Conservation (phyloP, 108 stramenopile genomes). For the Cyclotella choctawhatcheeana region DNA sequence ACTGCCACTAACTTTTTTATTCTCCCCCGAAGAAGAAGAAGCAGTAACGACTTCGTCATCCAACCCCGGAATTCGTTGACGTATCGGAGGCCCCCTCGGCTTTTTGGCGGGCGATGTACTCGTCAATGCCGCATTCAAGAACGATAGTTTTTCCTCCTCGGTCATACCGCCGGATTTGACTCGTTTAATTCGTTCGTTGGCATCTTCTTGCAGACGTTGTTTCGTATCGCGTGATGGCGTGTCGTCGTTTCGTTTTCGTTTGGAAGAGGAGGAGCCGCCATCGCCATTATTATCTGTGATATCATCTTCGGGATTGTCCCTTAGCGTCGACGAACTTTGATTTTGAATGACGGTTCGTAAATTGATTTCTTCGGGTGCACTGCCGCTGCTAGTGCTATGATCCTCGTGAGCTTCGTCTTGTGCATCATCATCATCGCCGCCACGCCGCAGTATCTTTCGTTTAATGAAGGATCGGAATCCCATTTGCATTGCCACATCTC, state of each 20-base stretch:
- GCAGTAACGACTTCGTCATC: conserved; percentile 23
- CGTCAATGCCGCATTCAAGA: conserved; percentile 54
- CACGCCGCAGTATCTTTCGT: conserved; percentile 29
- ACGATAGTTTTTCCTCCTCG: conserved; percentile 60
- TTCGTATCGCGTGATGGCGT: conserved; percentile 12
- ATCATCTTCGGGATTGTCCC: conserved; percentile 29
- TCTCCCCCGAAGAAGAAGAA: not conserved
- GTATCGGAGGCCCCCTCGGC: conserved; percentile 44
- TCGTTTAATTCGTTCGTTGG: conserved; percentile 57
- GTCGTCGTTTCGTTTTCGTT: not conserved
- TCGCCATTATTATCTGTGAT: not conserved
- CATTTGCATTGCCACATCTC: conserved; percentile 34
- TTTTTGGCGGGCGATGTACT: conserved; percentile 34
- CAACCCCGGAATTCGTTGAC: conserved; percentile 44
- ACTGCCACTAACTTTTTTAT: not conserved
- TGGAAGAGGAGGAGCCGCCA: not conserved
- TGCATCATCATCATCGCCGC: conserved; percentile 15
- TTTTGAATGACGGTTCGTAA: conserved; percentile 33
- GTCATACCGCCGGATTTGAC: conserved; percentile 65
- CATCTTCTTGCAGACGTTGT: conserved; percentile 28
- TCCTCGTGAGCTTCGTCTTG: not conserved
- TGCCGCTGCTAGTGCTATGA: no score
- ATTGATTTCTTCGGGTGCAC: conserved; percentile 29
- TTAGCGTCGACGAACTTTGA: conserved; percentile 38
- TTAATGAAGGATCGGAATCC: conserved; percentile 47